A percentile compares a stretch with the other conserved stretches of the same genome.
phyloP scores from a whole-genome alignment of 371 early-diverging fungal genomes.

The Haplosporangium sp. region DNA sequence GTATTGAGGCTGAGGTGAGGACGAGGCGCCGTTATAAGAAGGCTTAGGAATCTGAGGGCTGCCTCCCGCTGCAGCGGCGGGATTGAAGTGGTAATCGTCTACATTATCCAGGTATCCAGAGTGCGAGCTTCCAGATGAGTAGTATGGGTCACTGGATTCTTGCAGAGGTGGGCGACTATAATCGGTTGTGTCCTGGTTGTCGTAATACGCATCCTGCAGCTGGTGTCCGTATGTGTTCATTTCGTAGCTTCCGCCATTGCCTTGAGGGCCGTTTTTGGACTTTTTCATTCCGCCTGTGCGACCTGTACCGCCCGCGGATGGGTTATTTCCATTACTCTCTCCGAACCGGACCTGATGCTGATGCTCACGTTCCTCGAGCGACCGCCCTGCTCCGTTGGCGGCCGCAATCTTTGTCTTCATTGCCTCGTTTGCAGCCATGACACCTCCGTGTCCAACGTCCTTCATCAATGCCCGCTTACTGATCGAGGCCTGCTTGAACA shows the following conservation, averaged over 20 bases:
- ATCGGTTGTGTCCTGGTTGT: conserved; percentile 39
- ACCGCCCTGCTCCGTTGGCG: conserved; percentile 35
- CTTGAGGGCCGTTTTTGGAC: conserved; percentile 9
- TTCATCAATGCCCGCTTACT: conserved; percentile 45
- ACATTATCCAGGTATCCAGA: conserved; percentile 40
- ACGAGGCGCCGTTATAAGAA: conserved; percentile 8
- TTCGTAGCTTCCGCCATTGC: conserved; percentile 14
- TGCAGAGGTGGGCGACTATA: conserved; percentile 44
- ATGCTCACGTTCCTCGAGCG: conserved; percentile 26
- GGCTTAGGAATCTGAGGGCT: conserved; percentile 24
- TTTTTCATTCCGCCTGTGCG: conserved; percentile 53
- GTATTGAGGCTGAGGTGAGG: conserved; percentile 28
- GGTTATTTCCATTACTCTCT: conserved; percentile 14
- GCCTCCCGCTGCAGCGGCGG: not conserved
- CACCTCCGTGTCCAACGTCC: conserved; percentile 57
- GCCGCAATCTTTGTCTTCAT: conserved; percentile 29
- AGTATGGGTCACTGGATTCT: conserved; percentile 29
- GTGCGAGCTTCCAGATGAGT: conserved; percentile 40
- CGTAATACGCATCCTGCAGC: conserved; percentile 11
- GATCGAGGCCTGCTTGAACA: conserved; percentile 51
- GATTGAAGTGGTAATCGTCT: conserved; percentile 24
- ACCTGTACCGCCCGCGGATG: conserved; percentile 10
- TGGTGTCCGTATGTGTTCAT: conserved; percentile 36
- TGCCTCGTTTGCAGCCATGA: conserved; percentile 56
- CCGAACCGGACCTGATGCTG: conserved; percentile 36